Conservation (phyloP, 331 rosid genomes). For the Pyrus hybrid region DNA sequence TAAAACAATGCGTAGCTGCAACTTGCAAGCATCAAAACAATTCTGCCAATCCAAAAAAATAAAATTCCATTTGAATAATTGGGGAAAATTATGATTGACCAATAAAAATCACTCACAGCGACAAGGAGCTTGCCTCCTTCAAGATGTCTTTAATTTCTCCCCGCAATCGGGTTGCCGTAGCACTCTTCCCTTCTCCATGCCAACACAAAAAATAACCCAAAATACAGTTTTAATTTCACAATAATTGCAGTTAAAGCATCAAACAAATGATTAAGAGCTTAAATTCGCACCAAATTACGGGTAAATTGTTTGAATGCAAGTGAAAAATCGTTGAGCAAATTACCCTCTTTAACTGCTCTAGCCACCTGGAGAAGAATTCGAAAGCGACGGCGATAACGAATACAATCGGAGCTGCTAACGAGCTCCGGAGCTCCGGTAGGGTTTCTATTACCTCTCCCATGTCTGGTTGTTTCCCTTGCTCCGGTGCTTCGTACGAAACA, state of each 20-base stretch:
- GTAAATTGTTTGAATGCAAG: not conserved
- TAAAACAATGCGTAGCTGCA: not conserved
- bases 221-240: not conserved
- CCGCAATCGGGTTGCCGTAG: constrained; percentile 37
- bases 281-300: not conserved
- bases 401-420: constrained; percentile 51
- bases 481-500: not conserved
- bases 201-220: not conserved
- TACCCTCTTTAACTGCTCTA: constrained; percentile 51
- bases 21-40: not conserved
- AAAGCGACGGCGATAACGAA: constrained; percentile 45
- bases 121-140: constrained; percentile 68
- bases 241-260: not conserved
- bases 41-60: not conserved
- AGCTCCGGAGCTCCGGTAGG: constrained; percentile 29
- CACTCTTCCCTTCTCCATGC: constrained; percentile 39
- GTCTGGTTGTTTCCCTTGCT: not conserved
- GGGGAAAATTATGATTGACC: not conserved
- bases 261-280: not conserved
- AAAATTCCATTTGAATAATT: not conserved
- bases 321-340: not conserved
- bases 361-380: constrained; percentile 50
- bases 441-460: constrained; percentile 1
- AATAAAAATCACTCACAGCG: constrained; percentile 52
- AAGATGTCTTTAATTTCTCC: constrained; percentile 61